Evolutionary conservation across 2,329 filamentous ascomycete genomes (phyloP).

Genomic region (Ilyonectria robusta): DNA sequence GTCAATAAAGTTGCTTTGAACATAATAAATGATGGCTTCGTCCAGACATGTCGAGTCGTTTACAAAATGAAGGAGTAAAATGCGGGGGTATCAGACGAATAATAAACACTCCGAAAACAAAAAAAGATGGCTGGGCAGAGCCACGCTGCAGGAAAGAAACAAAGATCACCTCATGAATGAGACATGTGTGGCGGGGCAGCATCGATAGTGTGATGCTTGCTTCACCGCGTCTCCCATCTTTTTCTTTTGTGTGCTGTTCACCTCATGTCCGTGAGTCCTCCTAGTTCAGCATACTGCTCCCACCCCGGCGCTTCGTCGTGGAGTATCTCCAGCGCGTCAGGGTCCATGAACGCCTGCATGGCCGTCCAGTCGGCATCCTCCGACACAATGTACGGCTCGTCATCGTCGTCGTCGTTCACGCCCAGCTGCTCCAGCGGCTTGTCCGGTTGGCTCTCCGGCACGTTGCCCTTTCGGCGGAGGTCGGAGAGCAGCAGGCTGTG

Average conservation of each 20-base stretch:
- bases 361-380: conserved; percentile 55
- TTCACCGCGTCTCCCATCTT: background rate
- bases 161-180: conserved; percentile 29
- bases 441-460: conserved; percentile 26
- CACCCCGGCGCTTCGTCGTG: conserved; percentile 55
- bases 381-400: conserved; percentile 46
- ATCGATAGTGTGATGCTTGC: conserved; percentile 1
- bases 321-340: conserved; percentile 28
- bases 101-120: conserved; percentile 19
- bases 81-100: conserved; percentile 45
- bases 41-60: conserved; percentile 23
- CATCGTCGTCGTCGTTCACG: conserved; percentile 38
- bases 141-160: conserved; percentile 15
- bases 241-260: conserved; percentile 38
- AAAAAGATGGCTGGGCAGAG: conserved; percentile 16
- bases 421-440: background rate
- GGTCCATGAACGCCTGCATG: conserved; percentile 56
- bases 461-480: conserved; percentile 33
- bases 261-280: conserved; percentile 59
- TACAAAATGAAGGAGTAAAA: conserved; percentile 30
- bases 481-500: conserved; percentile 43
- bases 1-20: background rate
- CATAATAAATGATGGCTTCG: conserved; percentile 16
- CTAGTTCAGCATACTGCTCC: conserved; percentile 63
- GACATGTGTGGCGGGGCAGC: conserved; percentile 2